These are phyloP conservation scores for Acanthamoeba sp. DNA, from an alignment of 208 protist species.

Conservation along the genomic window DNA sequence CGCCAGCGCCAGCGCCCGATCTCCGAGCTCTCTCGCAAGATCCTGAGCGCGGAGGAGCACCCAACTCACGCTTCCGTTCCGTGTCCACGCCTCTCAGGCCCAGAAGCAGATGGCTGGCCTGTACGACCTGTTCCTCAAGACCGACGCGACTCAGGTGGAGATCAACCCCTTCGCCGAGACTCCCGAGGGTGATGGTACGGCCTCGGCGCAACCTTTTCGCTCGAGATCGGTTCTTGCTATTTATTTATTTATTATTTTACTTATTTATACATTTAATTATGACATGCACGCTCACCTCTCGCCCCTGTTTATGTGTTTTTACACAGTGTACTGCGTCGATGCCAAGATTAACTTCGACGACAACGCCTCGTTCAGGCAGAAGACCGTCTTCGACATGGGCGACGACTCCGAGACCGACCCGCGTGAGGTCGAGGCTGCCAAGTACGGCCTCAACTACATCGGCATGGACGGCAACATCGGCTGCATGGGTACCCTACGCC, in stretches of 20 bases:
- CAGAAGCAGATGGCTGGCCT: conserved; percentile 95
- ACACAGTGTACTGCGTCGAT: conserved; percentile 96
- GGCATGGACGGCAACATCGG: conserved; percentile 99
- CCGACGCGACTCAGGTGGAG: conserved; percentile 98
- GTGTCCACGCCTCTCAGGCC: conserved; percentile 82
- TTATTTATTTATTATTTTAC: no score
- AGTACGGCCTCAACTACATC: conserved; percentile 99
- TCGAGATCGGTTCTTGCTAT: background rate
- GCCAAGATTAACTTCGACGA: conserved; percentile 99
- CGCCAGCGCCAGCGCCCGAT: no score
- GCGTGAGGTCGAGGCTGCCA: conserved; percentile 96
- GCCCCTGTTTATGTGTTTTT: background rate
- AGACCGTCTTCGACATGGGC: conserved; percentile 95
- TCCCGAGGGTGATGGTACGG: conserved; percentile 89
- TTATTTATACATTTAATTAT: no score
- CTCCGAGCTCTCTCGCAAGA: no score
- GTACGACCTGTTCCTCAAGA: conserved; percentile 98
- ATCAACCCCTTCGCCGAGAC: conserved; percentile 99
- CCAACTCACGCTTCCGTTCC: background rate
- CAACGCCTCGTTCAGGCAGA: conserved; percentile 97
- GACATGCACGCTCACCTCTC: background rate
- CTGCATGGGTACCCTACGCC: conserved; percentile 86
- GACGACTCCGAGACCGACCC: conserved; percentile 95
- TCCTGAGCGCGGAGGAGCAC: no score
- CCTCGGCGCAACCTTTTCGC: background rate